Percentiles rank a stretch among this genome's conserved stretches.
These are phyloP conservation scores for Carex cristatella DNA, from an alignment of 176 grass and related monocot species.

Conservation along the genomic window DNA sequence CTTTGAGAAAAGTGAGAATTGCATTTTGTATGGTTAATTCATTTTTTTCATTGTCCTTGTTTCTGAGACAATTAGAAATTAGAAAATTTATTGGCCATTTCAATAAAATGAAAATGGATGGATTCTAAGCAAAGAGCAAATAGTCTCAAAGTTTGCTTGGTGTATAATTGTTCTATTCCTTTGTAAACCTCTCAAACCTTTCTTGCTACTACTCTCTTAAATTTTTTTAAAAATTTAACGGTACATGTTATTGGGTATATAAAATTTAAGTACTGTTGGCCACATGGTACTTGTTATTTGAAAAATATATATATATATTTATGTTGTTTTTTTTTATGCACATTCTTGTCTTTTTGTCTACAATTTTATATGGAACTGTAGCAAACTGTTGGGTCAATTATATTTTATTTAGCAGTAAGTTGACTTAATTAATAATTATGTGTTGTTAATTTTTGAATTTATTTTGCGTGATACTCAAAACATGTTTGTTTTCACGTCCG, in stretches of 20 bases:
- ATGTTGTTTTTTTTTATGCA: not conserved
- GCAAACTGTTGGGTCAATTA: not conserved
- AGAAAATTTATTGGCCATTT: not conserved
- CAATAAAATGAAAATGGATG: not conserved
- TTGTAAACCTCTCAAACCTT: not conserved
- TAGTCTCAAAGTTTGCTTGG: not conserved
- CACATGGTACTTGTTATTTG: constrained; percentile 6
- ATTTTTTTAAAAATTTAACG: not conserved
- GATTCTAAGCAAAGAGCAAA: not conserved
- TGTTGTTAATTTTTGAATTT: not conserved
- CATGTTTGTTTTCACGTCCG: not conserved
- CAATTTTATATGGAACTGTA: not conserved
- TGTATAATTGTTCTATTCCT: not conserved
- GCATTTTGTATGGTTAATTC: not conserved
- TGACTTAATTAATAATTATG: constrained; percentile 11
- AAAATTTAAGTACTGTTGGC: constrained; percentile 2
- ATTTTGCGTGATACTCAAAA: not conserved
- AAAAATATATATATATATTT: not conserved
- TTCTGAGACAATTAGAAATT: too few relatives aligned
- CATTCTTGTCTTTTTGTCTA: constrained; percentile 16
- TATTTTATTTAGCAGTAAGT: not conserved
- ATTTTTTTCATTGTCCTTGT: not conserved
- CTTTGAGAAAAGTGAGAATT: too few relatives aligned
- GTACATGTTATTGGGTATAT: not conserved
- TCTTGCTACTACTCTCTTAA: not conserved